Conservation (phyloP, 1,139 yeast genomes). For the Pichia terricola region DNA sequence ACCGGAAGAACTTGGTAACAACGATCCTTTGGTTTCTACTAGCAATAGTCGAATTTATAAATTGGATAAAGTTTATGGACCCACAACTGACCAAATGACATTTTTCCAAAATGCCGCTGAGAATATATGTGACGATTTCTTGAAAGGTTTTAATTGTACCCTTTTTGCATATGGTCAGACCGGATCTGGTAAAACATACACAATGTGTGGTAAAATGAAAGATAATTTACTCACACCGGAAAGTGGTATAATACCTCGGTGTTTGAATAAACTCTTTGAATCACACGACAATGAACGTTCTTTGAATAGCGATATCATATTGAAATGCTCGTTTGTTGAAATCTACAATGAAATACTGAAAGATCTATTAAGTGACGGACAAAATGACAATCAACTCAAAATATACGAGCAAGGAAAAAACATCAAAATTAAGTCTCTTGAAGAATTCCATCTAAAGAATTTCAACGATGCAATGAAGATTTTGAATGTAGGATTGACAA, state of each 20-base stretch:
- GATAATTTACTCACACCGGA: slow-evolving; percentile 24
- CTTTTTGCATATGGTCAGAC: slow-evolving; percentile 86
- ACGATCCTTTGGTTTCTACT: background rate
- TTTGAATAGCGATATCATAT: slow-evolving; percentile 20
- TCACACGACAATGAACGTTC: background rate
- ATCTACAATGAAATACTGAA: slow-evolving; percentile 63
- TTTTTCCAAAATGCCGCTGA: slow-evolving; percentile 54
- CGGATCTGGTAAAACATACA: slow-evolving; percentile 81
- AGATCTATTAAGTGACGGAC: slow-evolving; percentile 46
- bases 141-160: slow-evolving; percentile 68
- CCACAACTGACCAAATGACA: slow-evolving; percentile 53
- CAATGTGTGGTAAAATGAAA: slow-evolving; percentile 67
- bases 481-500: slow-evolving; percentile 45
- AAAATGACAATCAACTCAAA: slow-evolving; percentile 27
- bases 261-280: slow-evolving; percentile 44
- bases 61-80: slow-evolving; percentile 64
- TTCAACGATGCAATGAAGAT: slow-evolving; percentile 46
- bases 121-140: slow-evolving; percentile 56
- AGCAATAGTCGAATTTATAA: too few species aligned
- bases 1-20: slow-evolving; percentile 13
- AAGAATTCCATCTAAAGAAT: slow-evolving; percentile 42
- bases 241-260: slow-evolving; percentile 65
- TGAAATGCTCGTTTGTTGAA: slow-evolving; percentile 65
- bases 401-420: slow-evolving; percentile 40
- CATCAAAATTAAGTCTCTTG: slow-evolving; percentile 33